Conservation (phyloP, 1,139 yeast species). For the Lodderomyces elongisporus region DNA sequence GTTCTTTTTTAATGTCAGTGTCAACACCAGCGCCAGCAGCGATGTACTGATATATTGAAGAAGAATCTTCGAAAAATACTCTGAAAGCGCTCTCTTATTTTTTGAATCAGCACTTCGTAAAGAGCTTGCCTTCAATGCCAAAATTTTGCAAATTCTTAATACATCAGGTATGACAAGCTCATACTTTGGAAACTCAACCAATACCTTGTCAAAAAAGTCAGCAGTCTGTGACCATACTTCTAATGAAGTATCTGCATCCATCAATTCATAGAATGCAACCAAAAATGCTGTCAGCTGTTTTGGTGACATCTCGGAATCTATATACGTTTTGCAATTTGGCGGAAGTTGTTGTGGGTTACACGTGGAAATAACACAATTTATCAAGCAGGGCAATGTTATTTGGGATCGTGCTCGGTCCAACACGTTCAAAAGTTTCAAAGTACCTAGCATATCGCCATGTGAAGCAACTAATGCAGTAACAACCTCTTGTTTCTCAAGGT, state of each 20-base stretch:
- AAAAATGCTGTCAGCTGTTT: slow-evolving; percentile 47
- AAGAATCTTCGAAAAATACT: slow-evolving; percentile 34
- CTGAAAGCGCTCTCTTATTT: slow-evolving; percentile 64
- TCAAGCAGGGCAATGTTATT: slow-evolving; percentile 62
- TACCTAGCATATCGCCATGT: slow-evolving; percentile 18
- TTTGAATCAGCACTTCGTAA: slow-evolving; percentile 55
- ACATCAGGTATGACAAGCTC: slow-evolving; percentile 48
- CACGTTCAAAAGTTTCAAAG: slow-evolving; percentile 57
- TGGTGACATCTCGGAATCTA: slow-evolving; percentile 37
- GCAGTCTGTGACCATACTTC: slow-evolving; percentile 65
- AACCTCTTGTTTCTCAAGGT: slow-evolving; percentile 68
- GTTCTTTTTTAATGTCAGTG: no score
- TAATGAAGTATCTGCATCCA: slow-evolving; percentile 71
- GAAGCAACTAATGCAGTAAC: slow-evolving; percentile 56
- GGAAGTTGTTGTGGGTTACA: slow-evolving; percentile 28
- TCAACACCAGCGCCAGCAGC: no score
- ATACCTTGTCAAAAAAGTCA: slow-evolving; percentile 55
- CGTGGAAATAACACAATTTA: slow-evolving; percentile 47
- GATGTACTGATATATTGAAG: slow-evolving; percentile 3
- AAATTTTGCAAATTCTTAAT: slow-evolving; percentile 43
- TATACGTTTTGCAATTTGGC: slow-evolving; percentile 21
- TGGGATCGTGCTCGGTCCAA: slow-evolving; percentile 85
- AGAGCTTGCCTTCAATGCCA: slow-evolving; percentile 54
- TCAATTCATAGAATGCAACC: slow-evolving; percentile 52
- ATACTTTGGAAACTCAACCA: slow-evolving; percentile 45